Conservation (phyloP, 2,329 filamentous ascomycete species). For the Colletotrichum musicola region DNA sequence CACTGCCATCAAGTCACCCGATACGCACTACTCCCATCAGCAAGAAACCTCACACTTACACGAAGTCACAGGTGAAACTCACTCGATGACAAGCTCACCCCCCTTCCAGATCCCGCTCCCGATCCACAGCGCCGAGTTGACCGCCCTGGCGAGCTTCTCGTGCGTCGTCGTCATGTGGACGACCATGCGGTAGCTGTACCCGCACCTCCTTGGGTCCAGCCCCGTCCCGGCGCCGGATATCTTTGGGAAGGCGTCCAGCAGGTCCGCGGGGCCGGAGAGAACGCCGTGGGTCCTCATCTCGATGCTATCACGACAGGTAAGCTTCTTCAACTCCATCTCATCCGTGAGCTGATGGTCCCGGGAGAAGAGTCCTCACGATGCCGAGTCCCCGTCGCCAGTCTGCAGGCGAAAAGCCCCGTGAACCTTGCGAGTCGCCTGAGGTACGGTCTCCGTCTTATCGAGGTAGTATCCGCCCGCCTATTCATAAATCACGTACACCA, state of each 20-base stretch:
- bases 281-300: constrained; percentile 54
- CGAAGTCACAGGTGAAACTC: neutral
- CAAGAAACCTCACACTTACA: no score
- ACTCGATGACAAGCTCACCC: constrained; percentile 29
- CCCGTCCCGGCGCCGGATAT: constrained; percentile 46
- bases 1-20: neutral
- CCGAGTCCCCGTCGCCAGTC: constrained; percentile 55
- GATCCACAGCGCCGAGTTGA: constrained; percentile 63
- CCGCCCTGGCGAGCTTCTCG: constrained; percentile 59
- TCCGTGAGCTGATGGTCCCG: no score
- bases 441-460: neutral
- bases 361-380: constrained; percentile 41
- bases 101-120: constrained; percentile 58
- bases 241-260: constrained; percentile 51
- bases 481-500: neutral
- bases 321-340: neutral
- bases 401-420: constrained; percentile 58
- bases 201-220: constrained; percentile 56
- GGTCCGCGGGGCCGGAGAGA: constrained; percentile 57
- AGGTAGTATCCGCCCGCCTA: constrained; percentile 7
- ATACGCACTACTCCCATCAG: neutral
- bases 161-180: constrained; percentile 62
- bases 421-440: neutral
- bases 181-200: constrained; percentile 61
- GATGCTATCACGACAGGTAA: neutral